Evolutionary conservation across 345 rosid species (phyloP), one percentile per base, ranked within the genome.

Genomic region (Lepidium africanum): DNA sequence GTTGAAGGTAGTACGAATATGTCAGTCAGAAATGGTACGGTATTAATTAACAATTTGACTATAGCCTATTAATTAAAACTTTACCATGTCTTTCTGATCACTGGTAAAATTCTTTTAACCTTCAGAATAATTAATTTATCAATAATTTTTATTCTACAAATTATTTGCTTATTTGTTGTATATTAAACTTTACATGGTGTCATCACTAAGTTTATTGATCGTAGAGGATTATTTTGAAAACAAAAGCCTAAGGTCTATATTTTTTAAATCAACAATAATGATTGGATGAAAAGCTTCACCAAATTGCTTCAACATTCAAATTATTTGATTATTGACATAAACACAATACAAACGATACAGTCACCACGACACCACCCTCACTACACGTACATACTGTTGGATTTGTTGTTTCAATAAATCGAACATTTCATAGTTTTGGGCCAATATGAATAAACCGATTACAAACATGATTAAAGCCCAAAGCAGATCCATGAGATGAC

Each of bases 391-490:
- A 46, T 23, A 4, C 46, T 33, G 36, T n/a, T 35, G 16, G 30
- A 30, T 60, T 60, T 51, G 51, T 5, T 50, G 41, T 21, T 2
- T 7, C 39, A 62, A 53, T 69, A 41, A 63, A 57, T 71, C 25
- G 54, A 45, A 69, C 23, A 36, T 54, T 2, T 23, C 63, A 71
- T 57, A 63, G 53, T n/a, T n/a, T n/a, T n/a, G 47, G n/a, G 46
- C 6, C 43, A 69, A 33, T 16, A 38, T 21, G 1, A 21, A 21
- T 21, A 1, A 1, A 1, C 1, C 23, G 3, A 21, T 3, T 1
- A 21, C 54, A 40, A 39, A 14, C 13, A 68, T 53, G n/a, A n/a
- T n/a, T n/a, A n/a, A n/a, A n/a, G n/a, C n/a, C n/a, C n/a, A n/a
- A n/a, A n/a, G n/a, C n/a, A n/a, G n/a, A n/a, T n/a, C n/a, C n/a